These are phyloP conservation scores for Hamigera avellanea DNA, from an alignment of 495 filamentous ascomycete genomes.

Conservation along the genomic window DNA sequence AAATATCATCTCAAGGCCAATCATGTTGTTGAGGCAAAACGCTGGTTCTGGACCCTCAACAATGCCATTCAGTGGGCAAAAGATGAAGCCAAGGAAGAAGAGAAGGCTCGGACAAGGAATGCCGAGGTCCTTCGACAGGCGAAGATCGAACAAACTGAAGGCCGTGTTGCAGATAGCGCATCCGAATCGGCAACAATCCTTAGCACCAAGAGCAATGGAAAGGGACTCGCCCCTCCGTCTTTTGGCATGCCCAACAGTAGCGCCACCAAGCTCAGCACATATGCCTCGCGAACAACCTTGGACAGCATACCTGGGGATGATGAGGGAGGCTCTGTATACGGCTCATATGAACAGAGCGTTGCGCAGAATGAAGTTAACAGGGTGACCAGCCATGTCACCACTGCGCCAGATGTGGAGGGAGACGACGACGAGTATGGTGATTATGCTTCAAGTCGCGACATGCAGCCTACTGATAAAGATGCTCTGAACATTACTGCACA, in stretches of 20 bases:
- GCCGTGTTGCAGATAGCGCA: constrained; percentile 17
- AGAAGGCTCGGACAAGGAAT: constrained; percentile 57
- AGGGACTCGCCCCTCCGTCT: constrained; percentile 24
- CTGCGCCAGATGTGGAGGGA: constrained; percentile 38
- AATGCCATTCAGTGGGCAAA: constrained; percentile 98
- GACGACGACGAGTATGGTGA: constrained; percentile 83
- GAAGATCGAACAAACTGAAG: constrained; percentile 48
- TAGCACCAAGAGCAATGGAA: constrained; percentile 24
- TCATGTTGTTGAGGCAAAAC: constrained; percentile 54
- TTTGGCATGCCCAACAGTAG: constrained; percentile 22
- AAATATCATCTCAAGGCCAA: constrained; percentile 97
- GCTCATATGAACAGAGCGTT: constrained; percentile 46
- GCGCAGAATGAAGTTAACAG: constrained; percentile 39
- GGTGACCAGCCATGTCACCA: constrained; percentile 33
- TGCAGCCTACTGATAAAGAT: constrained; percentile 65
- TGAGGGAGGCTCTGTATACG: constrained; percentile 42
- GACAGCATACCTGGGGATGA: constrained; percentile 38
- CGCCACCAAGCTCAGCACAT: constrained; percentile 28
- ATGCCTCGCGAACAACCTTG: constrained; percentile 40
- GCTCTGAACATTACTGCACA: constrained; percentile 93
- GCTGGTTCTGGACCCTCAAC: constrained; percentile 93
- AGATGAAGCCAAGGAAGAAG: constrained; percentile 87
- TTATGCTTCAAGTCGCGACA: constrained; percentile 67
- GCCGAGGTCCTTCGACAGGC: constrained; percentile 69
- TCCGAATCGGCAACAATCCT: constrained; percentile 17